These are phyloP conservation scores for Picochlorum sp. DNA, from an alignment of 139 green algal genomes.

Conservation along the genomic window DNA sequence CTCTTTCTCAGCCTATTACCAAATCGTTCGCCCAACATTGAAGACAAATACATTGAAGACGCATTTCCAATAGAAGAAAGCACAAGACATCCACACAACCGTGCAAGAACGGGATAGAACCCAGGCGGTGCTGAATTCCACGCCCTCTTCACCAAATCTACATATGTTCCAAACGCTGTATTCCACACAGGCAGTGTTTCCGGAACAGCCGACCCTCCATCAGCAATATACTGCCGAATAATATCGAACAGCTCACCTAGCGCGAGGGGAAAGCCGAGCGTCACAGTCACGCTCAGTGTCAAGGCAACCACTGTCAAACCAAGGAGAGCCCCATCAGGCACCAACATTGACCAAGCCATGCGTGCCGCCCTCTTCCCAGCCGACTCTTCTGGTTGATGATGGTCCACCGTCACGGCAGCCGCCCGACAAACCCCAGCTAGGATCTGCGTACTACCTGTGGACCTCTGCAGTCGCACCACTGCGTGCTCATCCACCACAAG, in stretches of 20 bases:
- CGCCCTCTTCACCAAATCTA: background rate
- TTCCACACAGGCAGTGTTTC: background rate
- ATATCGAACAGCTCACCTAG: constrained; percentile 28
- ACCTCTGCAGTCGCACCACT: too few relatives aligned
- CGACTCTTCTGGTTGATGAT: too few relatives aligned
- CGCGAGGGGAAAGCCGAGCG: constrained; percentile 18
- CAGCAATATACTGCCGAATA: constrained; percentile 10
- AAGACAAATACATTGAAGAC: constrained; percentile 8
- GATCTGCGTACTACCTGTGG: too few relatives aligned
- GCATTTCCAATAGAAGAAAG: constrained; percentile 16
- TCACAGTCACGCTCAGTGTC: constrained; percentile 6
- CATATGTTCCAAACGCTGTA: background rate
- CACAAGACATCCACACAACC: constrained; percentile 19
- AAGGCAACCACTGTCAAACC: constrained; percentile 1
- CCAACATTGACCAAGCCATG: constrained; percentile 14
- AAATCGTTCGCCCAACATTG: constrained; percentile 25
- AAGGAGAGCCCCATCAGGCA: constrained; percentile 17
- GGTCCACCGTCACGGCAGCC: too few relatives aligned
- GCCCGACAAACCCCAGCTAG: too few relatives aligned
- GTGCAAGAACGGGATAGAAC: constrained; percentile 7
- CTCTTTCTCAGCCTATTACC: constrained; percentile 10
- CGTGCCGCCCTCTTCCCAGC: background rate
- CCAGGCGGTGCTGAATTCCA: constrained; percentile 3
- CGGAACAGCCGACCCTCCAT: background rate
- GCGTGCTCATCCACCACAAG: too few relatives aligned